Conservation (phyloP, 2,329 filamentous ascomycete species). For the Colletotrichum sp. region DNA sequence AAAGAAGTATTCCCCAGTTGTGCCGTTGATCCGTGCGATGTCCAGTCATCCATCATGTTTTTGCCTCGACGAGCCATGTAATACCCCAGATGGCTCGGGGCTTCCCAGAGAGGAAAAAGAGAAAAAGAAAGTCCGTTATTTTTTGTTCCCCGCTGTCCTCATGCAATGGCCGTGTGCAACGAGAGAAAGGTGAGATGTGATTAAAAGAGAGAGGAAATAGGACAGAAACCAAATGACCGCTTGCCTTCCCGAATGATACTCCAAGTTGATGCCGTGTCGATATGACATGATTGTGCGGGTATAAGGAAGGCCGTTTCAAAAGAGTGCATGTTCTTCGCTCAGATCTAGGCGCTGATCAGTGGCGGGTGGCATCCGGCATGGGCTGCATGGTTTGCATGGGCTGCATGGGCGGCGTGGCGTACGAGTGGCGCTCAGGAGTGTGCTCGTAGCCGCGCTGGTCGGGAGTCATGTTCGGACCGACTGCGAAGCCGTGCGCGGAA, state of each 20-base stretch:
- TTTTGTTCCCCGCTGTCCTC: conserved; percentile 4
- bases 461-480: conserved; percentile 10
- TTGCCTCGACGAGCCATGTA: neutral
- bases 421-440: conserved; percentile 1
- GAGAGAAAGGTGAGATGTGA: neutral
- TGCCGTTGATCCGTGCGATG: conserved; percentile 18
- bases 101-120: neutral
- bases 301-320: conserved; percentile 18
- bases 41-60: conserved; percentile 18
- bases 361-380: conserved; percentile 12
- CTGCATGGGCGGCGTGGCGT: conserved; percentile 6
- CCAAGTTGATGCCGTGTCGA: conserved; percentile 14
- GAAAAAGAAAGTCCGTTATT: conserved; percentile 12
- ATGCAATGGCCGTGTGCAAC: conserved; percentile 5
- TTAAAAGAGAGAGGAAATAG: neutral
- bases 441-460: conserved; percentile 20
- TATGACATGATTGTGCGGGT: conserved; percentile 6
- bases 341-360: conserved; percentile 9
- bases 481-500: conserved; percentile 19
- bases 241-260: conserved; percentile 19
- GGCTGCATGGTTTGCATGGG: conserved; percentile 13
- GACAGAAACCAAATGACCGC: conserved; percentile 18
- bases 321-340: conserved; percentile 1
- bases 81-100: neutral
- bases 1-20: neutral